phyloP scores from a whole-genome alignment of 306 rosid species.

The Erythrophleum fordii region DNA sequence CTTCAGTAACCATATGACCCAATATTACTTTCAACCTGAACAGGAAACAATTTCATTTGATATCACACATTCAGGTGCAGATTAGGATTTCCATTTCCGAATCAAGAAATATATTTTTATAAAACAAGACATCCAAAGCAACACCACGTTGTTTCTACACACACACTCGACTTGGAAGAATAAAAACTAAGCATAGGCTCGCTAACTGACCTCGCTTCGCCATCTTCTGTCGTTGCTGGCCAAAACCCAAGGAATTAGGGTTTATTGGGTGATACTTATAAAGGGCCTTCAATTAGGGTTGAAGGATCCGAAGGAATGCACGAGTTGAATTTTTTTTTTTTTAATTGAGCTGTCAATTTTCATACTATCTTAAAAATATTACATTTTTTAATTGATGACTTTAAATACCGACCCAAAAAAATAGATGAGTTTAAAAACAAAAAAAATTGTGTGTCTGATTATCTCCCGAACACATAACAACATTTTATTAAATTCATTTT shows the following conservation, averaged over 20 bases:
- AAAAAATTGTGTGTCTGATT: no score
- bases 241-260: slow-evolving; percentile 22
- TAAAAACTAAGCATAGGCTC: not conserved
- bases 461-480: no score
- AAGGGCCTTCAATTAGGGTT: not conserved
- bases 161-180: not conserved
- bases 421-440: no score
- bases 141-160: not conserved
- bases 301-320: not conserved
- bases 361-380: no score
- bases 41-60: not conserved
- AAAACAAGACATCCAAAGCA: not conserved
- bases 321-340: not conserved
- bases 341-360: not conserved
- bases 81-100: not conserved
- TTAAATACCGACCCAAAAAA: no score
- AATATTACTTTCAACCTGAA: not conserved
- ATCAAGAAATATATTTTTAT: not conserved
- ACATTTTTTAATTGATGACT: no score
- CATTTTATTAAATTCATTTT: no score
- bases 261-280: slow-evolving; percentile 25
- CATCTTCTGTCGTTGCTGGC: slow-evolving; percentile 42
- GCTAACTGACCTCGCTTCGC: slow-evolving; percentile 65
- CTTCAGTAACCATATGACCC: not conserved
- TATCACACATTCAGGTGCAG: not conserved